Conservation (phyloP, 192 early-diverging fungal genomes). For the Physocladia obscura region DNA sequence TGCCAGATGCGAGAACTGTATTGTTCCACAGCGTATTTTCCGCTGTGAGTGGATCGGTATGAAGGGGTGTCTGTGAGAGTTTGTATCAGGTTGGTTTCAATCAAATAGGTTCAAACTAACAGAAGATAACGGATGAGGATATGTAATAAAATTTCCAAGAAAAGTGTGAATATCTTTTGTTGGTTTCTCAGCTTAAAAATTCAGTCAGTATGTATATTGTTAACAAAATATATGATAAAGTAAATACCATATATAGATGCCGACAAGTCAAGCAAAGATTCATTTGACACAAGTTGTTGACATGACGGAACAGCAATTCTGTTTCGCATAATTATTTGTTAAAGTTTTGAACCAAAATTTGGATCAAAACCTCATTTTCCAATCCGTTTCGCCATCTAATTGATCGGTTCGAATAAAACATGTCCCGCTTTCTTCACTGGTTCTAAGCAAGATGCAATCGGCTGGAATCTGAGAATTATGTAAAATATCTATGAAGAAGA, state of each 20-base stretch:
- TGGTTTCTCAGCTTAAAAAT: constrained; percentile 72
- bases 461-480: constrained; percentile 68
- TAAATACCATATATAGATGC: constrained; percentile 73
- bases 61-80: not conserved
- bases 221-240: too few relatives aligned
- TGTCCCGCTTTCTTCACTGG: constrained; percentile 77
- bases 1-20: constrained; percentile 89
- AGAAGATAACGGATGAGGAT: not conserved
- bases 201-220: not conserved
- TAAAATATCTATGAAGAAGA: not conserved
- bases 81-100: not conserved
- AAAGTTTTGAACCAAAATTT: not conserved
- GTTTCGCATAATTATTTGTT: not conserved
- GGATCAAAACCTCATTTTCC: constrained; percentile 73
- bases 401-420: constrained; percentile 97
- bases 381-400: constrained; percentile 96
- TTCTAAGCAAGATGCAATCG: constrained; percentile 84
- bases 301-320: constrained; percentile 77
- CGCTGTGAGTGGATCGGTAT: constrained; percentile 68
- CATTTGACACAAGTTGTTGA: constrained; percentile 68
- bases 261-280: constrained; percentile 58
- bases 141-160: constrained; percentile 10
- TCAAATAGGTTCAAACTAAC: not conserved
- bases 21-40: constrained; percentile 96
- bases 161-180: constrained; percentile 88